phyloP scores from a whole-genome alignment of 257 asterid genomes.

The Solanum phureja region DNA sequence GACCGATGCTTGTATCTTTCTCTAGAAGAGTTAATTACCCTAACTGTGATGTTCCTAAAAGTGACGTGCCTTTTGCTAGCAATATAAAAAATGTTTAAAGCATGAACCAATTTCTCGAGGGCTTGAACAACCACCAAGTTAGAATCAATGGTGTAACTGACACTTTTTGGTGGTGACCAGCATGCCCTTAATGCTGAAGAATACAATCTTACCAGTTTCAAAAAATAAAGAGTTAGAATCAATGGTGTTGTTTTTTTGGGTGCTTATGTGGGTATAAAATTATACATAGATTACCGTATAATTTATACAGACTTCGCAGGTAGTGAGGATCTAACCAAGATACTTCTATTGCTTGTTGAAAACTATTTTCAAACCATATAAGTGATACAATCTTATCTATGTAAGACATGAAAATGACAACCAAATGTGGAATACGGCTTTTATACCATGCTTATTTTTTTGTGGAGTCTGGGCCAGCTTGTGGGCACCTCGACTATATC shows the following conservation, averaged over 20 bases:
- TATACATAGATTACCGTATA: no score
- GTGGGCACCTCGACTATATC: neutral
- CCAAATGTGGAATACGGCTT: neutral
- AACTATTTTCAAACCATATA: neutral
- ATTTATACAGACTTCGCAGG: neutral
- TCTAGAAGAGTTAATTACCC: neutral
- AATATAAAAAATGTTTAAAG: neutral
- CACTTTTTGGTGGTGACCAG: no score
- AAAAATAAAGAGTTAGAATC: neutral
- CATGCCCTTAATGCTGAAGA: no score
- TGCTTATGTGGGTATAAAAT: neutral
- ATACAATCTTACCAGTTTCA: no score
- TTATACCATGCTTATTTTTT: neutral
- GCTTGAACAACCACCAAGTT: neutral
- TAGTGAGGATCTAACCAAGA: neutral
- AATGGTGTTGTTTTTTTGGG: neutral
- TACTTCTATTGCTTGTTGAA: neutral
- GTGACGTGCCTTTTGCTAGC: neutral
- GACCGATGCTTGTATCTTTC: neutral
- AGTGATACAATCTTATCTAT: neutral
- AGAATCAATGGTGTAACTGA: neutral
- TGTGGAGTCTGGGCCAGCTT: neutral
- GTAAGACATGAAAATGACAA: neutral
- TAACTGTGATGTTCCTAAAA: neutral
- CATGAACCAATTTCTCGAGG: neutral